Evolutionary conservation across 805 yeast species (phyloP), one percentile per base, ranked within the genome.

Genomic region (Yarrowia divulgata): DNA sequence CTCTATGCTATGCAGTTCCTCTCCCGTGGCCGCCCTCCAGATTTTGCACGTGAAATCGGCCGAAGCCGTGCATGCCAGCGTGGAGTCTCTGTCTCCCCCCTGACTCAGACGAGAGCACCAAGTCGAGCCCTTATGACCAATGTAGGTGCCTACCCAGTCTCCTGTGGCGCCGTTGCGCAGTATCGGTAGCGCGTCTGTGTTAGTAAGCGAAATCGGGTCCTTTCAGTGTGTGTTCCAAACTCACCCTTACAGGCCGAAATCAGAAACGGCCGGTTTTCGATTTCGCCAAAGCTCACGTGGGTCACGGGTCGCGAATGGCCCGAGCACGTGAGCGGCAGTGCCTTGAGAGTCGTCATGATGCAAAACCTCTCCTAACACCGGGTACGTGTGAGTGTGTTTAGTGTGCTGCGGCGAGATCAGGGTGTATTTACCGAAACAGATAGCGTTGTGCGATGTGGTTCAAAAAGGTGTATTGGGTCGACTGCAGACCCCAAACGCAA

Each of bases 281-380:
- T 39, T 67, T 69, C n/a, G 54, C 69, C 70, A 62, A 76, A 77
- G 34, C 73, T 62, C 45, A 77, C 70, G 67, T 77, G 76, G 1
- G 79, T 76, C 23, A 77, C 79, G 2, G 79, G 79, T 23, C 79
- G 72, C 19, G 78, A 75, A 63, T 77, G 79, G 60, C 79, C 79
- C 23, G 79, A 76, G 67, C 79, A 77, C 19, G 78, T 77, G 55
- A 77, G 69, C 39, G 79, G 79, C 35, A 74, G 67, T 18, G 75
- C 75, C 67, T 73, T 74, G 52, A 71, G 71, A 45, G 67, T 68
- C 55, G 49, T 69, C 66, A 45, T 68, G 69, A 50, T 66, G 50
- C 63, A 29, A 14, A 8, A 14, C 60, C 42, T 14, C 60, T 54
- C 60, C 8, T 5, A 19, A 16, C 60, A 6, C 34, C n/a, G 32